phyloP scores from a whole-genome alignment of 2,329 filamentous ascomycete genomes.

The Cladosporium velox region DNA sequence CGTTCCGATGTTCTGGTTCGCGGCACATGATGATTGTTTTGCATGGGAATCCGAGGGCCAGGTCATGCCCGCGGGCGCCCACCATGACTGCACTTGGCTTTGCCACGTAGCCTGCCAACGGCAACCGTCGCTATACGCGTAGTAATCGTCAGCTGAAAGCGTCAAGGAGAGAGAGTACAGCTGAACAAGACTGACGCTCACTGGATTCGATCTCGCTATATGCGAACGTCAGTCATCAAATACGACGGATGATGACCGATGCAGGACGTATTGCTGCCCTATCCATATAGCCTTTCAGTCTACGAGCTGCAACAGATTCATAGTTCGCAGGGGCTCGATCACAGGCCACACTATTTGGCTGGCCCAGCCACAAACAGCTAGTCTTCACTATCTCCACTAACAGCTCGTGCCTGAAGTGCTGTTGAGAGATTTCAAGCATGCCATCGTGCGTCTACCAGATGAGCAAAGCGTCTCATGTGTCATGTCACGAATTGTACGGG shows the following conservation, averaged over 20 bases:
- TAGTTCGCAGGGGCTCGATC: not conserved
- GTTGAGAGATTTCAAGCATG: constrained; percentile 3
- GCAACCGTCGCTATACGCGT: not conserved
- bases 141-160: not conserved
- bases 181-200: not conserved
- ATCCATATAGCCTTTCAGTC: not conserved
- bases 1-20: not conserved
- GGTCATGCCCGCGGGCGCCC: not conserved
- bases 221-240: not conserved
- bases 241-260: not conserved
- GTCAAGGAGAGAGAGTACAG: not conserved
- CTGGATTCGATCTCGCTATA: not conserved
- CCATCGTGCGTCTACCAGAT: not conserved
- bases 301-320: not conserved
- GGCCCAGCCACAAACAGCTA: constrained; percentile 10
- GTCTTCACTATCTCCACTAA: not conserved
- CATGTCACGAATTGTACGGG: constrained; percentile 1
- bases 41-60: not conserved
- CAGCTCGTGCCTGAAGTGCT: not conserved
- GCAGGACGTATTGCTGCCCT: constrained; percentile 1
- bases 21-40: not conserved
- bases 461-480: constrained; percentile 4
- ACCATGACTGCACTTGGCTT: not conserved
- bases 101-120: not conserved
- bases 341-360: not conserved